A percentile compares a stretch with the other conserved stretches of the same genome.
Conservation (phyloP, 345 rosid species). For the Odontarrhena argentea region DNA sequence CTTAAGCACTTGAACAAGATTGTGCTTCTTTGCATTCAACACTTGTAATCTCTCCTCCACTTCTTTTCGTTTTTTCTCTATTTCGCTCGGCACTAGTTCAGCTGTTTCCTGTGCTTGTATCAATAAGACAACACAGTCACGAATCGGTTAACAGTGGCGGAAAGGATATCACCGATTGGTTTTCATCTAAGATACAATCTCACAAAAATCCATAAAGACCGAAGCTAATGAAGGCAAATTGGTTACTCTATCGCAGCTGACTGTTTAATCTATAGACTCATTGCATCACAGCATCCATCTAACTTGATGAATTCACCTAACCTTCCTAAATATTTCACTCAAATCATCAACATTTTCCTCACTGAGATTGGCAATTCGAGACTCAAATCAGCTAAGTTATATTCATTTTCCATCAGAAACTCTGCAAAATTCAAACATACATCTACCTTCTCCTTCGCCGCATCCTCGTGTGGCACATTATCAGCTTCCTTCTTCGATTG, state of each 20-base stretch:
- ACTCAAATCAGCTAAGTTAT: background rate
- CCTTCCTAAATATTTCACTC: background rate
- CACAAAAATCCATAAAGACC: constrained; percentile 6
- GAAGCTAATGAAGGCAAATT: background rate
- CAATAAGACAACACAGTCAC: constrained; percentile 1
- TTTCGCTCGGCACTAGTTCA: constrained; percentile 42
- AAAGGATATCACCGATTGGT: background rate
- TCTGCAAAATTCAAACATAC: constrained; percentile 22
- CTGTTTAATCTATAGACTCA: constrained; percentile 10
- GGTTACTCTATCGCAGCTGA: background rate
- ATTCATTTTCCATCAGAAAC: background rate
- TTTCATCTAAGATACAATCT: background rate
- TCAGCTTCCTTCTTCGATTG: constrained; percentile 20
- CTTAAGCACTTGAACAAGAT: constrained; percentile 83
- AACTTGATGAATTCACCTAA: constrained; percentile 25
- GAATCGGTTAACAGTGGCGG: background rate
- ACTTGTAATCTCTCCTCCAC: constrained; percentile 70
- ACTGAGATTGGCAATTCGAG: background rate
- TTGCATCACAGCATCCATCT: constrained; percentile 2
- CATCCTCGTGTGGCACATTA: constrained; percentile 30
- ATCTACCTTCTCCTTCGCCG: constrained; percentile 37
- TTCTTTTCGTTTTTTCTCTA: constrained; percentile 62
- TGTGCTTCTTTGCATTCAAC: constrained; percentile 85
- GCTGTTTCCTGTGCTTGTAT: constrained; percentile 45
- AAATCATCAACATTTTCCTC: background rate